These are phyloP conservation scores for Dactylellina leptospora DNA, from an alignment of 2,329 filamentous ascomycete genomes.

Conservation along the genomic window DNA sequence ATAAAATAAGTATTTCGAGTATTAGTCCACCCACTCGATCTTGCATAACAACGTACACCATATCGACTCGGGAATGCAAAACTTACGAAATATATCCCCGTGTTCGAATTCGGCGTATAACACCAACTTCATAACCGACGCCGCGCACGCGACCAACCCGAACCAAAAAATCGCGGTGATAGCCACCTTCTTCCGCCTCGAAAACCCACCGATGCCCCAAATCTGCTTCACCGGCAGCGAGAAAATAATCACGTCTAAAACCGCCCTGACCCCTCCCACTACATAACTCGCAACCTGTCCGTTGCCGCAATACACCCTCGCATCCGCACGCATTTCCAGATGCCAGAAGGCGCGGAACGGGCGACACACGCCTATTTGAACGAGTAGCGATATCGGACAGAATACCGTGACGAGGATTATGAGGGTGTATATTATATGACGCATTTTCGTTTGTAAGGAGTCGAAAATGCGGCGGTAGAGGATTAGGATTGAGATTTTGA, in stretches of 20 bases:
- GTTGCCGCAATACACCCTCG: conserved; percentile 12
- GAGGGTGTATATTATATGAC: conserved; percentile 10
- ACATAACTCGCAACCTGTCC: conserved; percentile 6
- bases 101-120: conserved; percentile 18
- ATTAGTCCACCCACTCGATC: background rate
- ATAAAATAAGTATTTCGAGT: background rate
- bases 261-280: conserved; percentile 13
- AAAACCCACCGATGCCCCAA: conserved; percentile 25
- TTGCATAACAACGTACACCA: background rate
- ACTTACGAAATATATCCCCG: conserved; percentile 22
- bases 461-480: conserved; percentile 25
- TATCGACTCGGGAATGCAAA: background rate
- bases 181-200: conserved; percentile 20
- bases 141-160: conserved; percentile 14
- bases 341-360: conserved; percentile 29
- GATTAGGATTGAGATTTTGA: conserved; percentile 22
- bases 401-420: conserved; percentile 8
- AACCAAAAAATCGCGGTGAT: conserved; percentile 24
- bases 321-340: conserved; percentile 6
- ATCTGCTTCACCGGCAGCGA: conserved; percentile 25
- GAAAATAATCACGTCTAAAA: conserved; percentile 22
- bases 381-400: conserved; percentile 19
- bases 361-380: conserved; percentile 6
- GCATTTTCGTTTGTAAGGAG: conserved; percentile 28
- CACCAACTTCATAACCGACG: conserved; percentile 15